These are phyloP conservation scores for Phytophthora tentaculata DNA, from an alignment of 352 stramenopile species.

Conservation along the genomic window DNA sequence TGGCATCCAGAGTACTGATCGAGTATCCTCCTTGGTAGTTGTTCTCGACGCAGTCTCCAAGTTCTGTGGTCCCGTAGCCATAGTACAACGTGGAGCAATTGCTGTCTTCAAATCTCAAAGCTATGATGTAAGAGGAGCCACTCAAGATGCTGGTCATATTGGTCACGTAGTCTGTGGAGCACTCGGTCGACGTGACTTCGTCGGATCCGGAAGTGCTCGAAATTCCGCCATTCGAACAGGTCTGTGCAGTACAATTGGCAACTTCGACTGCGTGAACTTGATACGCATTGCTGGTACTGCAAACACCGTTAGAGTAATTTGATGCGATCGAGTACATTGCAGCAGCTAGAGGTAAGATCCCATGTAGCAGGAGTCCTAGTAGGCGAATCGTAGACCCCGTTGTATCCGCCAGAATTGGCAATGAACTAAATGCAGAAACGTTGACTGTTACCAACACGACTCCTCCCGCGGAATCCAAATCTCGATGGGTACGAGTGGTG, in stretches of 20 bases:
- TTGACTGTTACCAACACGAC: background rate
- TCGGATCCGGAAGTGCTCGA: background rate
- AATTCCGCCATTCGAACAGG: background rate
- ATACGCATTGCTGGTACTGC: background rate
- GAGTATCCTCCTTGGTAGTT: conserved; percentile 17
- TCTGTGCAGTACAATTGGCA: conserved; percentile 2
- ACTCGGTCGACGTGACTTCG: conserved; percentile 3
- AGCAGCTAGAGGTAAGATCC: background rate
- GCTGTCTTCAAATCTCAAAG: conserved; percentile 5
- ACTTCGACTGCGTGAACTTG: conserved; percentile 11
- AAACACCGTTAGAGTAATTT: conserved; percentile 1
- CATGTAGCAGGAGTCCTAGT: background rate
- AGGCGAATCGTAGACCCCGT: background rate
- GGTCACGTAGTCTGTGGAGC: conserved; percentile 15
- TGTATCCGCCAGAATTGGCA: background rate
- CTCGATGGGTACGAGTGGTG: conserved; percentile 2
- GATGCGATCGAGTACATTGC: conserved; percentile 4
- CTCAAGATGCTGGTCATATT: conserved; percentile 6
- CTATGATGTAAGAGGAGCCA: conserved; percentile 10
- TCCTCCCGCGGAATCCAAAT: background rate
- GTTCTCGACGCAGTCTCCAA: background rate
- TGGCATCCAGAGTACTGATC: background rate
- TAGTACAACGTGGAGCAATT: conserved; percentile 15
- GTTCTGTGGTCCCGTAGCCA: conserved; percentile 7
- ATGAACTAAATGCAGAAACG: background rate